Evolutionary conservation across 2,329 filamentous ascomycete species (phyloP), one percentile per base, ranked within the genome.

Genomic region (Diatrype stigma): DNA sequence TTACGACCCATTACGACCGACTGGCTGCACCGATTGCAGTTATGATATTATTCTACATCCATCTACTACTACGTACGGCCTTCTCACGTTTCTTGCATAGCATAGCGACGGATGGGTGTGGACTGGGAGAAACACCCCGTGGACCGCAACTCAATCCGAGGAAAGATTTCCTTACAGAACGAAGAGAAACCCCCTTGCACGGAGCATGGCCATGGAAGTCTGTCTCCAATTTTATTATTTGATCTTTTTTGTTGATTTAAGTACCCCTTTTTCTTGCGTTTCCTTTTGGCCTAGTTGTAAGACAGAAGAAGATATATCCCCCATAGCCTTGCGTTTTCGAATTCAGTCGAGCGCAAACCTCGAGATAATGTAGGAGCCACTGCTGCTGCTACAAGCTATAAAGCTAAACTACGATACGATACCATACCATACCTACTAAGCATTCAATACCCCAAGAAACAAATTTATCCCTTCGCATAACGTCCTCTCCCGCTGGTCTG

Each of bases 1-100:
- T 59, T 51, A 59, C 50, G 56, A 59, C 55, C 55, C 51, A 42
- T 57, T 53, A 59, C 53, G 56, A 59, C 51, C 14, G 40, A 44
- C 40, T 23, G 40, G 8, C 22, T 44, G 40, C 40, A 44, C 21
- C 40, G 7, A 23, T n/a, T 6, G 22, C 22, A 21, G 40, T 26
- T 44, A 26, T 21, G 21, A 26, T 28, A 23, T 17, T n/a, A 23
- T 37, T 16, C 34, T 37, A 7, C 12, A 37, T 37, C 14, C n/a
- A 7, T 17, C 6, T 16, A 34, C 40, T 8, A n/a, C 40, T 28
- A 44, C 22, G 26, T 17, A 23, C 40, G 14, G 14, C 40, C 16
- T 42, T 42, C 12, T 44, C 40, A 44, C 40, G 14, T 28, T 23
- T 44, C 12, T 44, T 44, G 40, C 40, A 44, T 44, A 44, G 21